Conservation (phyloP, 1,139 yeast species). For the Yamadazyma diospyri region DNA sequence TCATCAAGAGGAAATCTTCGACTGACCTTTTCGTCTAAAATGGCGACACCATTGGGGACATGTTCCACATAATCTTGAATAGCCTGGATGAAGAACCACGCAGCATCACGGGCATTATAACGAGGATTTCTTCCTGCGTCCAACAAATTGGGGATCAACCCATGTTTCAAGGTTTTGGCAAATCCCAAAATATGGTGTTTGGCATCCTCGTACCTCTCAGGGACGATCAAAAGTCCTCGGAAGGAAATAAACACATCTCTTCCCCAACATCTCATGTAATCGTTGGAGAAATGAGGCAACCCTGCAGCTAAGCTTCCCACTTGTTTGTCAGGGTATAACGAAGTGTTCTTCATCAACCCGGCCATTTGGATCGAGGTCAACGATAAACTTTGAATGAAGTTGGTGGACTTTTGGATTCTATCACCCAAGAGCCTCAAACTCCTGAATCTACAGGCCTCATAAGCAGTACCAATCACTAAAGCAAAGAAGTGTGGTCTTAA, state of each 20-base stretch:
- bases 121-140: conserved; percentile 94
- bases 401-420: conserved; percentile 56
- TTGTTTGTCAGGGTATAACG: conserved; percentile 60
- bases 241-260: conserved; percentile 89
- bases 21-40: conserved; percentile 67
- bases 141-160: conserved; percentile 85
- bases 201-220: conserved; percentile 81
- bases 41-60: conserved; percentile 66
- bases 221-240: conserved; percentile 73
- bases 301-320: conserved; percentile 92
- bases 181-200: conserved; percentile 77
- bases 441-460: conserved; percentile 71
- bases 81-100: conserved; percentile 88
- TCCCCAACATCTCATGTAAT: conserved; percentile 98
- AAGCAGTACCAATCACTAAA: conserved; percentile 72
- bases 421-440: conserved; percentile 58
- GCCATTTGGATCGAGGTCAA: conserved; percentile 87
- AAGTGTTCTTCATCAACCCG: conserved; percentile 70
- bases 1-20: conserved; percentile 93
- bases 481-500: conserved; percentile 86
- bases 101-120: conserved; percentile 95
- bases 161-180: conserved; percentile 91
- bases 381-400: conserved; percentile 76
- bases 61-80: conserved; percentile 72
- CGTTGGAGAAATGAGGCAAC: conserved; percentile 85